Percentiles rank a stretch among this genome's conserved stretches.
Conservation (phyloP, 1,284 basidiomycete species). For the Tremellales sp. region DNA sequence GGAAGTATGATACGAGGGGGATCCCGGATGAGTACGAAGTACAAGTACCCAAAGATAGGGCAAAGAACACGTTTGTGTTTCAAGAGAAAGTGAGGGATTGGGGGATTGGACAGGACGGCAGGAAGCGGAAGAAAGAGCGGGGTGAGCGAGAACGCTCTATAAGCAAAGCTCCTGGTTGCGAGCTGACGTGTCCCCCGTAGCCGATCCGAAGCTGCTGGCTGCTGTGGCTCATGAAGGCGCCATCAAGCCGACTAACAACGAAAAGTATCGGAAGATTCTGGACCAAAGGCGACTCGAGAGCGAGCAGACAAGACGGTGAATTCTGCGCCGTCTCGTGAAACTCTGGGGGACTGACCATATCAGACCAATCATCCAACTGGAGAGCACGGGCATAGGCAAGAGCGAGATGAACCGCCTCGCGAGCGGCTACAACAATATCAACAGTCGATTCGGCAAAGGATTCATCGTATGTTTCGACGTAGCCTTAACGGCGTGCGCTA, state of each 20-base stretch:
- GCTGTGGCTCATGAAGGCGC: slow-evolving; percentile 43
- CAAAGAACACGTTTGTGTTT: slow-evolving; percentile 42
- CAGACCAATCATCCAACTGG: slow-evolving; percentile 48
- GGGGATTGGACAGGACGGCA: slow-evolving; percentile 7
- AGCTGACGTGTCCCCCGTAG: slow-evolving; percentile 6
- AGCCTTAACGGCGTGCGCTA: background rate
- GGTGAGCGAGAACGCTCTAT: slow-evolving; percentile 25
- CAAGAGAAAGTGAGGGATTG: slow-evolving; percentile 26
- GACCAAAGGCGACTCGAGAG: slow-evolving; percentile 46
- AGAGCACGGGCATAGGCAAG: slow-evolving; percentile 34
- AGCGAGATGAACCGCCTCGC: slow-evolving; percentile 41
- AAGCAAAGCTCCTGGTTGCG: background rate
- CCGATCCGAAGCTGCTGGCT: slow-evolving; percentile 32
- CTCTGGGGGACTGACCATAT: background rate
- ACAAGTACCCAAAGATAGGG: slow-evolving; percentile 28
- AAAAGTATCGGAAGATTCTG: slow-evolving; percentile 50
- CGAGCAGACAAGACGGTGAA: slow-evolving; percentile 46
- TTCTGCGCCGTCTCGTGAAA: background rate
- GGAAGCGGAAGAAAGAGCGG: slow-evolving; percentile 35
- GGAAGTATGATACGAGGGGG: slow-evolving; percentile 22
- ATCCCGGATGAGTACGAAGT: slow-evolving; percentile 41
- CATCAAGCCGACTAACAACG: slow-evolving; percentile 37
- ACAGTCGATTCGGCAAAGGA: slow-evolving; percentile 30
- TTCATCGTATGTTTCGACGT: background rate
- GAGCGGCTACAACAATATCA: slow-evolving; percentile 34